These are phyloP conservation scores for Lactarius pseudohatsudake DNA, from an alignment of 768 basidiomycete genomes.

Conservation along the genomic window DNA sequence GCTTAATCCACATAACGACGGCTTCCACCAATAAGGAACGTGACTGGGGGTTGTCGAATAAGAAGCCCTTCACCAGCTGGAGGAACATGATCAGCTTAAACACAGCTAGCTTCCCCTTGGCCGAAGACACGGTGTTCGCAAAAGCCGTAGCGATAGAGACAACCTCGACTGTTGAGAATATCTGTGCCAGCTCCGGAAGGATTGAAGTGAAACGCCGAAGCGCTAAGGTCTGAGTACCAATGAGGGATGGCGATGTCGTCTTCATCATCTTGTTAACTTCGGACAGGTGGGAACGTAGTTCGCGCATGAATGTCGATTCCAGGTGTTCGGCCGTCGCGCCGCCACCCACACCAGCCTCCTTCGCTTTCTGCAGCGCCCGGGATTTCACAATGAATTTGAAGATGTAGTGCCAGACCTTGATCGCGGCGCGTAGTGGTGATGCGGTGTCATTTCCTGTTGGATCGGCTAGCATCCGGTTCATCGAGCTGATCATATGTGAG, in stretches of 20 bases:
- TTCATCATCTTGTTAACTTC: conserved; percentile 92
- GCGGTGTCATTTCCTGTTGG: conserved; percentile 73
- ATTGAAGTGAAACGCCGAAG: conserved; percentile 92
- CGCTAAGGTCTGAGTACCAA: conserved; percentile 94
- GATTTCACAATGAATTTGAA: conserved; percentile 94
- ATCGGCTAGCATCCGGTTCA: conserved; percentile 77
- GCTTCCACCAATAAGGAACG: conserved; percentile 81
- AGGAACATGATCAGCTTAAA: conserved; percentile 95
- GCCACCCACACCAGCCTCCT: conserved; percentile 75
- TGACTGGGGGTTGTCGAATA: conserved; percentile 81
- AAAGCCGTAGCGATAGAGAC: conserved; percentile 86
- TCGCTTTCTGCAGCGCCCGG: conserved; percentile 80
- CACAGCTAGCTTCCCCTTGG: conserved; percentile 84
- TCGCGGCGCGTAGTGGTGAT: conserved; percentile 76
- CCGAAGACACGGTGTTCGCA: conserved; percentile 73
- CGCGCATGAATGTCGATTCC: conserved; percentile 81
- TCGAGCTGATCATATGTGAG: conserved; percentile 81
- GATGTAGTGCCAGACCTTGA: conserved; percentile 97
- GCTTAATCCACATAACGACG: conserved; percentile 92
- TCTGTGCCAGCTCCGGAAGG: conserved; percentile 80
- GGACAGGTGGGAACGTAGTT: conserved; percentile 70
- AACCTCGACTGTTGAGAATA: conserved; percentile 79
- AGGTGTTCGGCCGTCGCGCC: conserved; percentile 85
- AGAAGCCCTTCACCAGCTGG: conserved; percentile 83
- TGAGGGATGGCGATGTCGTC: conserved; percentile 74